A percentile compares a stretch with the other conserved stretches of the same genome.
These are phyloP conservation scores for Sugiyamaella boreocaroliniensis DNA, from an alignment of 805 yeast genomes.

Conservation along the genomic window DNA sequence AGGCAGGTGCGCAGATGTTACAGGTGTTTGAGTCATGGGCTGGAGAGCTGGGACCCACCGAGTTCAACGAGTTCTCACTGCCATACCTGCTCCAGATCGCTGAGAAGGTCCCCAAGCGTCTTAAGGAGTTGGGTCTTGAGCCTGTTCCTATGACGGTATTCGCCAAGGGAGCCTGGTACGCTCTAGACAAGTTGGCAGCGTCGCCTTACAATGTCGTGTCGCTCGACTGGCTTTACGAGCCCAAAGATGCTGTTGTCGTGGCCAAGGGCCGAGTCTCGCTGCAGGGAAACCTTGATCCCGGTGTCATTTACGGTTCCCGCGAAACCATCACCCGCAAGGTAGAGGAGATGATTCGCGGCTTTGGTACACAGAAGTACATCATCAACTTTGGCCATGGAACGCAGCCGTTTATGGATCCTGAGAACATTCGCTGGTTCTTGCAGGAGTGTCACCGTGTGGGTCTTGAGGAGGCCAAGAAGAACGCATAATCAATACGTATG, in stretches of 20 bases:
- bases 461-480: background rate
- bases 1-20: constrained; percentile 96
- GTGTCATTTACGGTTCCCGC: constrained; percentile 83
- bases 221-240: constrained; percentile 85
- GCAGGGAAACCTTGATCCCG: constrained; percentile 96
- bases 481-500: background rate
- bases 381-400: constrained; percentile 98
- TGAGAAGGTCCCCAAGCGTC: constrained; percentile 56
- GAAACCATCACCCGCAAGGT: constrained; percentile 76
- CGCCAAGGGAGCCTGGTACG: constrained; percentile 97
- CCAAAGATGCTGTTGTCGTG: constrained; percentile 72
- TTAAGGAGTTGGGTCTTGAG: constrained; percentile 69
- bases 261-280: constrained; percentile 71
- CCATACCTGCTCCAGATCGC: constrained; percentile 82
- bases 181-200: constrained; percentile 74
- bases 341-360: constrained; percentile 79
- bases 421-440: constrained; percentile 74
- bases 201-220: constrained; percentile 84
- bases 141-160: constrained; percentile 83
- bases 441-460: constrained; percentile 84
- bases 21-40: constrained; percentile 98
- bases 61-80: constrained; percentile 79
- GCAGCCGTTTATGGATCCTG: constrained; percentile 96
- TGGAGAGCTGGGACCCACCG: constrained; percentile 88
- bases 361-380: constrained; percentile 85